These are phyloP conservation scores for Passiflora organensis DNA, from an alignment of 345 rosid genomes.

Conservation along the genomic window DNA sequence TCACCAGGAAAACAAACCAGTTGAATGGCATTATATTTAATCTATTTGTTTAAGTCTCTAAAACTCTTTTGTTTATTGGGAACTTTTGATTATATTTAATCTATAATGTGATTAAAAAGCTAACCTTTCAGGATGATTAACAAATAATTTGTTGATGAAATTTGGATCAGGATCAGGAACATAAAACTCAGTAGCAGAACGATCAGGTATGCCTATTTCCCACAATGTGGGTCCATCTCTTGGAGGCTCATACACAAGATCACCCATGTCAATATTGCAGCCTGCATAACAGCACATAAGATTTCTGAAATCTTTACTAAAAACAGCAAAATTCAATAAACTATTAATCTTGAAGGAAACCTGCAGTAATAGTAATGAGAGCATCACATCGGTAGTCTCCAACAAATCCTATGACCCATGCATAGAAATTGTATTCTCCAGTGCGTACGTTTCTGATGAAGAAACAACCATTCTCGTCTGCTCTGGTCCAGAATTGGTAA, in stretches of 20 bases:
- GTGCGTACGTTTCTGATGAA: conserved; percentile 38
- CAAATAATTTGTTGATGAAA: conserved; percentile 49
- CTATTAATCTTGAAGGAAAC: conserved; percentile 20
- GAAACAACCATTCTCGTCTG: conserved; percentile 60
- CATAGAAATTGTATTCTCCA: conserved; percentile 67
- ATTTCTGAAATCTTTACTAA: background rate
- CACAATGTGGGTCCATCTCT: conserved; percentile 90
- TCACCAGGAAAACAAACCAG: background rate
- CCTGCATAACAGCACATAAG: conserved; percentile 29
- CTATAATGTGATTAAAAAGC: conserved; percentile 1
- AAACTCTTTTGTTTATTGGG: no score
- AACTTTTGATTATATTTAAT: no score
- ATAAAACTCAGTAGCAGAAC: conserved; percentile 76
- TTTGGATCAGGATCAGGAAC: conserved; percentile 76
- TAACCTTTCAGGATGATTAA: conserved; percentile 71
- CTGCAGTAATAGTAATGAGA: conserved; percentile 44
- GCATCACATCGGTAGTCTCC: conserved; percentile 65
- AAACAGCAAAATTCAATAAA: background rate
- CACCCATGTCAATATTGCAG: conserved; percentile 50
- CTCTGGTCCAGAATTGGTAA: conserved; percentile 81
- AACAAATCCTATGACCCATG: conserved; percentile 79
- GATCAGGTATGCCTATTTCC: conserved; percentile 92
- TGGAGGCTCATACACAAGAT: conserved; percentile 68
- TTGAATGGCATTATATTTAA: background rate
- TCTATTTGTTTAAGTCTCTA: no score